phyloP scores from a whole-genome alignment of 805 yeast genomes.

The Nakazawaea holstii region DNA sequence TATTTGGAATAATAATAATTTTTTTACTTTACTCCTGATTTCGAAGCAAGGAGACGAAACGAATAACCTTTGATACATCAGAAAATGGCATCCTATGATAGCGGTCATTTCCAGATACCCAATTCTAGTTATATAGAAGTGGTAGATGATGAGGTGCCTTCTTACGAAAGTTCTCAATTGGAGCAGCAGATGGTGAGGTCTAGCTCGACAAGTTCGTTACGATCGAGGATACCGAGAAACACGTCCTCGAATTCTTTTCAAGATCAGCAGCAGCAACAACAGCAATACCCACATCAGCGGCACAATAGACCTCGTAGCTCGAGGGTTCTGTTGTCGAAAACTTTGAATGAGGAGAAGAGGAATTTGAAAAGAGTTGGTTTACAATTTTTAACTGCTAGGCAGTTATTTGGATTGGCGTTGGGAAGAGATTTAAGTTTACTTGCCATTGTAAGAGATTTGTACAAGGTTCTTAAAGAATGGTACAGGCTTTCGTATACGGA shows the following conservation, averaged over 20 bases:
- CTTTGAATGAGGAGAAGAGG: constrained; percentile 7
- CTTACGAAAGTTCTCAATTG: constrained; percentile 9
- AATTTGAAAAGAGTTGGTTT: constrained; percentile 56
- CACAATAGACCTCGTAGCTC: background rate
- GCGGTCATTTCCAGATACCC: constrained; percentile 1
- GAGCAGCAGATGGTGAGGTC: constrained; percentile 3
- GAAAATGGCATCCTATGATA: background rate
- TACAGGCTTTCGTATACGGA: constrained; percentile 14
- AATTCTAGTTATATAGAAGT: constrained; percentile 6
- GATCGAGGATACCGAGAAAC: constrained; percentile 2
- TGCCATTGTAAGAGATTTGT: constrained; percentile 22
- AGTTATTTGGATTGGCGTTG: constrained; percentile 70
- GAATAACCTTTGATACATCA: background rate
- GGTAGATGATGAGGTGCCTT: constrained; percentile 9
- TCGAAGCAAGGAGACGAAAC: background rate
- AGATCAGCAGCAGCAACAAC: background rate
- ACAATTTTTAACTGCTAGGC: constrained; percentile 66
- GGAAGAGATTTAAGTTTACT: constrained; percentile 70
- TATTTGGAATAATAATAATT: too few species aligned
- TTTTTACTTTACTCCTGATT: background rate
- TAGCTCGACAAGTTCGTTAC: constrained; percentile 2
- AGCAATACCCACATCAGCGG: background rate
- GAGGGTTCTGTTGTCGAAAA: constrained; percentile 4
- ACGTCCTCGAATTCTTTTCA: constrained; percentile 1
- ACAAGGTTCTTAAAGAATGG: constrained; percentile 22